Evolutionary conservation across 805 yeast genomes (phyloP), one percentile per base, ranked within the genome.

Genomic region (Ogataea methylovora): DNA sequence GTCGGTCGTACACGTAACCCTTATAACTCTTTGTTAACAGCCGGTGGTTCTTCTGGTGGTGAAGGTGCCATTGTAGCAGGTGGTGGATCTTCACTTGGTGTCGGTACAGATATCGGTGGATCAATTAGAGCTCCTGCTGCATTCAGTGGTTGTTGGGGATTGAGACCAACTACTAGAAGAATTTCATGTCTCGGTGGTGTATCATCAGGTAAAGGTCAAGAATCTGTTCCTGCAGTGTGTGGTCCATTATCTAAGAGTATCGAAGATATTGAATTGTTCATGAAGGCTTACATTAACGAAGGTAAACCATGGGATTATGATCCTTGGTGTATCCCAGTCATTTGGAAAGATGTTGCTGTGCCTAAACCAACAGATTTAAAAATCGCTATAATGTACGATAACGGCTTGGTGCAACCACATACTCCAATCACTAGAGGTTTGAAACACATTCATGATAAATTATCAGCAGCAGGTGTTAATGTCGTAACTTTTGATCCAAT

Each of bases 1-100:
- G 67, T 63, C 29, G 84, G 84, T 5, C 61, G 74, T 42, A 65
- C 82, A 5, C 61, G 71, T 49, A 79, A 79, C 49, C 73, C 83
- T 1, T 57, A 61, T 54, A 79, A 79, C 44, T 61, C 76, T 25
- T 56, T 65, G 18, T 60, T 77, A 38, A 70, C 81, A 14, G 67
- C 81, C 3, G 85, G 86, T 42, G 86, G 86, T n/a, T 74, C 82
- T 1, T 74, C 83, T 4, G 79, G 82, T 26, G 86, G 86, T 40
- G 86, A 79, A 52, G 83, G 84, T 42, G 76, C 82, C 0, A 51
- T 73, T 40, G 71, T 76, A 34, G 74, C 71, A 2, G 65, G 73
- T 51, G 71, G 67, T 34, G 84, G 75, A 5, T 73, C 83, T 14
- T 70, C 76, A 1, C 42, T 79, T 28, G 88, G 82, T 14, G 61